Percentiles rank a stretch among this genome's conserved stretches.
Evolutionary conservation across 805 yeast species (phyloP).

Genomic region (Kazachstania taianensis): DNA sequence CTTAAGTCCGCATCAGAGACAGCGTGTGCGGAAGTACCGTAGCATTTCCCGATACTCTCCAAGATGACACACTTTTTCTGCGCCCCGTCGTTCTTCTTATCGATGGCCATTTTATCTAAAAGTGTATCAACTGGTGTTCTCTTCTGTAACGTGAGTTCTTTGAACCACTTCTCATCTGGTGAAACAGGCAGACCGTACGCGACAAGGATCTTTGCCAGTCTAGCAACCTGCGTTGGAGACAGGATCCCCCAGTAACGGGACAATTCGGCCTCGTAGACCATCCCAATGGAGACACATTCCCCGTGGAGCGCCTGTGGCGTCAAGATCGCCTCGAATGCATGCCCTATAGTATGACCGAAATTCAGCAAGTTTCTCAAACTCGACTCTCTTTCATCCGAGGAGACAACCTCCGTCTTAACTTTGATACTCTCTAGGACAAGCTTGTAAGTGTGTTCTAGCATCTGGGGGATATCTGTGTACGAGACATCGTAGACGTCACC

Average conservation of each 20-base stretch:
- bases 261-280: conserved; percentile 88
- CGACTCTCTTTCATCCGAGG: conserved; percentile 90
- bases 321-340: conserved; percentile 94
- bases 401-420: conserved; percentile 91
- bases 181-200: conserved; percentile 83
- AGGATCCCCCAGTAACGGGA: conserved; percentile 84
- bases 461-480: conserved; percentile 54
- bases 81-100: conserved; percentile 91
- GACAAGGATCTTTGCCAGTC: conserved; percentile 70
- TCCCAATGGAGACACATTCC: conserved; percentile 97
- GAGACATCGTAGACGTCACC: conserved; percentile 25
- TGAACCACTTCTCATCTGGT: conserved; percentile 60
- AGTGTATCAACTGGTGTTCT: conserved; percentile 68
- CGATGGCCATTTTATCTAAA: conserved; percentile 82
- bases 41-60: conserved; percentile 78
- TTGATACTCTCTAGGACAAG: conserved; percentile 76
- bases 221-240: conserved; percentile 87
- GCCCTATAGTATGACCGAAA: conserved; percentile 96
- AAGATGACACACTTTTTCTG: conserved; percentile 80
- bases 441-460: conserved; percentile 63
- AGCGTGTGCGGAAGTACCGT: conserved; percentile 77
- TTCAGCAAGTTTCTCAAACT: conserved; percentile 85
- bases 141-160: conserved; percentile 57
- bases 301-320: conserved; percentile 97
- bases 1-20: conserved; percentile 74